Percentiles rank a stretch among this genome's conserved stretches.
Evolutionary conservation across 441 rosid species (phyloP).

Genomic region (Euphorbia corollata): DNA sequence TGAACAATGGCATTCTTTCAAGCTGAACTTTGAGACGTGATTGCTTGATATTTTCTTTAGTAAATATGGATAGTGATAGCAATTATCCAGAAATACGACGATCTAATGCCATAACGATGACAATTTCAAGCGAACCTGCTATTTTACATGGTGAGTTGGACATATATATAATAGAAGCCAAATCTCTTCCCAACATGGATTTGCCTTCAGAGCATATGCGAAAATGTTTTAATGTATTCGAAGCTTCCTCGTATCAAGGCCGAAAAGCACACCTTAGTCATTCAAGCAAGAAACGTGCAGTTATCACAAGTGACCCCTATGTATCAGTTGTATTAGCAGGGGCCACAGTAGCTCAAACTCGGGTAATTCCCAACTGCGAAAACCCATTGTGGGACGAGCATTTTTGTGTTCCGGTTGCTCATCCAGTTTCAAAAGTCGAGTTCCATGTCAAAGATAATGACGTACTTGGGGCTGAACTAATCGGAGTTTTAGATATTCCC

Average conservation of each 20-base stretch:
- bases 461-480: conserved; percentile 69
- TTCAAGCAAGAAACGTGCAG: conserved; percentile 31
- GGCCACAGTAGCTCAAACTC: conserved; percentile 71
- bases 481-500: conserved; percentile 51
- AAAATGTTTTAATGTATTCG: conserved; percentile 38
- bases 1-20: neutral
- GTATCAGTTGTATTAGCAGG: conserved; percentile 64
- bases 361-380: conserved; percentile 60
- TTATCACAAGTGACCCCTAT: conserved; percentile 71
- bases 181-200: conserved; percentile 75
- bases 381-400: conserved; percentile 74
- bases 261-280: conserved; percentile 14
- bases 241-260: conserved; percentile 28
- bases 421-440: conserved; percentile 48
- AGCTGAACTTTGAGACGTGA: conserved; percentile 9
- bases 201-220: conserved; percentile 51
- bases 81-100: neutral
- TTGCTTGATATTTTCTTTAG: conserved; percentile 12
- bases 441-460: conserved; percentile 81
- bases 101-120: conserved; percentile 6
- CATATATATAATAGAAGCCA: conserved; percentile 52
- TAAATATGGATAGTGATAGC: conserved; percentile 23
- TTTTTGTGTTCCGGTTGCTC: conserved; percentile 61
- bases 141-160: conserved; percentile 62
- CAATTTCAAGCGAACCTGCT: conserved; percentile 21